These are phyloP conservation scores for Raphanus hybrid DNA, from an alignment of 441 rosid species.

Conservation along the genomic window DNA sequence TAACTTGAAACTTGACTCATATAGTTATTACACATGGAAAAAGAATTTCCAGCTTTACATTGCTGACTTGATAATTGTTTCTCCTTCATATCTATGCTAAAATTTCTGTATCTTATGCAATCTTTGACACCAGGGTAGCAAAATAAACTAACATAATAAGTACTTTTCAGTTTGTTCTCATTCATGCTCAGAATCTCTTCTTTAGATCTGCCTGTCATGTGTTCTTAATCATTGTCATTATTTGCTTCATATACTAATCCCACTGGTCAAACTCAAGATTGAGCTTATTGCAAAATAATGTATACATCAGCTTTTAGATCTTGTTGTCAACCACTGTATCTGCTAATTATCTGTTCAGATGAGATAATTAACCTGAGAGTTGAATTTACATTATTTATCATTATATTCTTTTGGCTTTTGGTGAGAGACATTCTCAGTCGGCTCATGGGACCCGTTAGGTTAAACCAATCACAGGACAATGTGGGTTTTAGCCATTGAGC, in stretches of 20 bases:
- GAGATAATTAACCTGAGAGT: slow-evolving; percentile 32
- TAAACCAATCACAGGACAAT: slow-evolving; percentile 3
- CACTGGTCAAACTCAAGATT: slow-evolving; percentile 29
- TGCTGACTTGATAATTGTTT: slow-evolving; percentile 27
- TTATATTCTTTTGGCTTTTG: slow-evolving; percentile 21
- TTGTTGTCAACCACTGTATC: slow-evolving; percentile 35
- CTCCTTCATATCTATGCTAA: slow-evolving; percentile 52
- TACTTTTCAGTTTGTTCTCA: slow-evolving; percentile 36
- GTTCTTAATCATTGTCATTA: slow-evolving; percentile 45
- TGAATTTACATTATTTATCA: slow-evolving; percentile 16
- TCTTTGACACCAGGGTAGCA: slow-evolving; percentile 39
- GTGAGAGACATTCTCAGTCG: slow-evolving; percentile 26
- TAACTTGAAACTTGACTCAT: slow-evolving; percentile 46
- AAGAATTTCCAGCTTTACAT: slow-evolving; percentile 41
- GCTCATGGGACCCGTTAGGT: slow-evolving; percentile 7
- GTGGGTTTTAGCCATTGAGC: slow-evolving; percentile 70
- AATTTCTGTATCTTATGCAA: slow-evolving; percentile 46
- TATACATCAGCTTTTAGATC: slow-evolving; percentile 18
- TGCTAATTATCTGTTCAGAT: slow-evolving; percentile 33
- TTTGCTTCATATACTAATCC: slow-evolving; percentile 21
- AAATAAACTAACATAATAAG: slow-evolving; percentile 42
- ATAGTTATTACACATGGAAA: slow-evolving; percentile 10
- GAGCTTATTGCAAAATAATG: slow-evolving; percentile 20
- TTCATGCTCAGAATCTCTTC: slow-evolving; percentile 50
- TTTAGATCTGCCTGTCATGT: slow-evolving; percentile 54